These are phyloP conservation scores for Entomortierella beljakovae DNA, from an alignment of 192 early-diverging fungal species.

Conservation along the genomic window DNA sequence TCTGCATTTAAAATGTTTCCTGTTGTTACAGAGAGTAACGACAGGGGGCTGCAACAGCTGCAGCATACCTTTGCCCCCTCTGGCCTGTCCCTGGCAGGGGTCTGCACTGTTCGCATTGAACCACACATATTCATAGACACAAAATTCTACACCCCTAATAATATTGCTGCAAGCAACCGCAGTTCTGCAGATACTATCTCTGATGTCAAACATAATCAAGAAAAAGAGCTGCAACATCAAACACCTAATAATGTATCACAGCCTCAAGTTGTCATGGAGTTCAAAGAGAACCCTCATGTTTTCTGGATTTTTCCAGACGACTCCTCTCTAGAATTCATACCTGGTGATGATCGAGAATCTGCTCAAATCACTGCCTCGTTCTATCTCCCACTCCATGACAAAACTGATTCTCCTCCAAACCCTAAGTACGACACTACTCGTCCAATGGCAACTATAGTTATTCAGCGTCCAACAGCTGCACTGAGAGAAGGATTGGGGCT, in stretches of 20 bases:
- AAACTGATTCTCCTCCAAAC: not conserved
- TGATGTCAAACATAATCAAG: not conserved
- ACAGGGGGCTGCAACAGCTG: constrained; percentile 3
- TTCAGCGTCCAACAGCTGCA: constrained; percentile 19
- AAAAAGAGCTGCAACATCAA: not conserved
- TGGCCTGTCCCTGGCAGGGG: constrained; percentile 30
- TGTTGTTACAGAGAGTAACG: constrained; percentile 2
- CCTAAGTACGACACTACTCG: not conserved
- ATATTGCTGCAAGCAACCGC: not conserved
- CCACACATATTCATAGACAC: constrained; percentile 64
- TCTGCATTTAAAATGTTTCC: constrained; percentile 20
- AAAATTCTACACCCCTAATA: constrained; percentile 23
- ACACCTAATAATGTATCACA: not conserved
- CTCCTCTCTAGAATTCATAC: constrained; percentile 53
- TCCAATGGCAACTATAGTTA: constrained; percentile 16
- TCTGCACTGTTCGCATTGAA: constrained; percentile 63
- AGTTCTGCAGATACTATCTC: not conserved
- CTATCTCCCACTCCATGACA: constrained; percentile 2
- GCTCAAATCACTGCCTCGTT: constrained; percentile 36
- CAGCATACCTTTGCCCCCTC: constrained; percentile 5
- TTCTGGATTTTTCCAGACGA: constrained; percentile 59
- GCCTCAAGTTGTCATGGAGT: constrained; percentile 59
- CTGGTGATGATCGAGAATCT: constrained; percentile 21
- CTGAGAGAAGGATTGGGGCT: constrained; percentile 35
- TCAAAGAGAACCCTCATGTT: constrained; percentile 60